Conservation (phyloP, 805 yeast species). For the Wickerhamiella azymoides region DNA sequence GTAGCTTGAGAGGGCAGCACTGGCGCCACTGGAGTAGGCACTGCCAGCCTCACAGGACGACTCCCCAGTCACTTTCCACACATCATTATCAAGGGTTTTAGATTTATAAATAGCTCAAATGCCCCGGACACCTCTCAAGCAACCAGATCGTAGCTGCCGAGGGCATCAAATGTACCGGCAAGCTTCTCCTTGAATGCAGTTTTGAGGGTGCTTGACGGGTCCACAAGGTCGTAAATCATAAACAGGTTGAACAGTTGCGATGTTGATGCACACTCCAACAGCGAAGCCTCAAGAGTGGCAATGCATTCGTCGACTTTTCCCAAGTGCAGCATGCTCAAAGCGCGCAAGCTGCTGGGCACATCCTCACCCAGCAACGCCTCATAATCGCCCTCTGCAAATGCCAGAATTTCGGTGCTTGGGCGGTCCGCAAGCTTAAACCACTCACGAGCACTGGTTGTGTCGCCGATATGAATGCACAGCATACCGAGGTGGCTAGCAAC, state of each 20-base stretch:
- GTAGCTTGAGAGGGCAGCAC: too few species aligned
- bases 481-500: background rate
- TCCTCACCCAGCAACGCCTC: slow-evolving; percentile 9
- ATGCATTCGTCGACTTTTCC: slow-evolving; percentile 20
- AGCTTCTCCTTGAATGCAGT: background rate
- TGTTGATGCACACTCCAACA: slow-evolving; percentile 1
- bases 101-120: too few species aligned
- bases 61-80: too few species aligned
- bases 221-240: slow-evolving; percentile 19
- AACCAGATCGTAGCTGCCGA: slow-evolving; percentile 12
- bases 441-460: slow-evolving; percentile 21
- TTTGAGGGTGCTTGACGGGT: slow-evolving; percentile 1
- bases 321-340: slow-evolving; percentile 16
- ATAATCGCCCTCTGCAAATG: slow-evolving; percentile 21
- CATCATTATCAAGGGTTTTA: too few species aligned
- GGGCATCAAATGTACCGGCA: slow-evolving; percentile 10
- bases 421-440: slow-evolving; percentile 14
- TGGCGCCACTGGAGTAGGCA: too few species aligned
- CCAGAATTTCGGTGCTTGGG: slow-evolving; percentile 11
- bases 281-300: slow-evolving; percentile 14
- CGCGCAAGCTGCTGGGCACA: slow-evolving; percentile 8
- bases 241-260: slow-evolving; percentile 18
- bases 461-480: slow-evolving; percentile 18
- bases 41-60: too few species aligned
- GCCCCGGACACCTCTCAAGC: too few species aligned